Evolutionary conservation across 345 rosid genomes (phyloP).

Genomic region (Ceriops tagal): DNA sequence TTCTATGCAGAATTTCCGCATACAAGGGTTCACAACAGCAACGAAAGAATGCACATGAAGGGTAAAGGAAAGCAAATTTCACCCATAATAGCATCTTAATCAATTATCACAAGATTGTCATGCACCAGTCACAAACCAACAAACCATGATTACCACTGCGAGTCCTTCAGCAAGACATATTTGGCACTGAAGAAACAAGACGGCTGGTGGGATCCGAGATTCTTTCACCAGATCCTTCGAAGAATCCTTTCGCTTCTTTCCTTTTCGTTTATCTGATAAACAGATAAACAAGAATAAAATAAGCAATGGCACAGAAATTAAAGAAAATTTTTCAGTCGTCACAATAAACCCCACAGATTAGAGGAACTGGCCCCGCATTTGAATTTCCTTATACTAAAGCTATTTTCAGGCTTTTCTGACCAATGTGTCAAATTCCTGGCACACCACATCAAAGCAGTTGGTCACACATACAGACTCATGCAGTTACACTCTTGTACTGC

Average conservation of each 20-base stretch:
- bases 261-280: constrained; percentile 67
- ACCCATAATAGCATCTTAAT: background rate
- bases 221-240: constrained; percentile 58
- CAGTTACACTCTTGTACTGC: too few relatives aligned
- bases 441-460: background rate
- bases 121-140: background rate
- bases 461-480: too few relatives aligned
- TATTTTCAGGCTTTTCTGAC: background rate
- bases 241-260: constrained; percentile 73
- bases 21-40: background rate
- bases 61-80: too few relatives aligned
- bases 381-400: too few relatives aligned
- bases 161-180: constrained; percentile 90
- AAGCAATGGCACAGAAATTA: background rate
- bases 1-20: background rate
- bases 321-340: background rate
- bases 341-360: background rate
- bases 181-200: constrained; percentile 75
- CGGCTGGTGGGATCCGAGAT: constrained; percentile 60
- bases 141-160: constrained; percentile 50
- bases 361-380: background rate
- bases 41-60: background rate
- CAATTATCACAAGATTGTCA: background rate
- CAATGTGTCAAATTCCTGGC: background rate
- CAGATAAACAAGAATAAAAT: constrained; percentile 13